These are phyloP conservation scores for Cupressus sempervirens DNA, from an alignment of 75 land plant species.

Conservation along the genomic window DNA sequence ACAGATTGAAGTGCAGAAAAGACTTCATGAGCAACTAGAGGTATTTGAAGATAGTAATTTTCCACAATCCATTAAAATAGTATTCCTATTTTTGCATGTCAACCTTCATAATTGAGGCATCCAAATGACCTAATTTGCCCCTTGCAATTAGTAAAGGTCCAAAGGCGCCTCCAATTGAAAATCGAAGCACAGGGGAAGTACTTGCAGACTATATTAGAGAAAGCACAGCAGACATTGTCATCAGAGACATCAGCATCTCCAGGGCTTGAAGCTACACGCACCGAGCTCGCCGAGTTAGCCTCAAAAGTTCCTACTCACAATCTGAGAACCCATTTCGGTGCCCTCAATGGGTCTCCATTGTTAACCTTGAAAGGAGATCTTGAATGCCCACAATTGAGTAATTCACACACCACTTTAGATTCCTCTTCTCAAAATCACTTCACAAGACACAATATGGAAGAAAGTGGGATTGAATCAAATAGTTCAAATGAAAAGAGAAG, in stretches of 20 bases:
- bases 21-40: constrained; percentile 5
- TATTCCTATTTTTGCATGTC: no score
- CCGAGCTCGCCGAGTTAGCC: background rate
- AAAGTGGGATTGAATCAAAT: background rate
- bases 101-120: background rate
- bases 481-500: background rate
- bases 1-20: background rate
- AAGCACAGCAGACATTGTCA: background rate
- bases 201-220: background rate
- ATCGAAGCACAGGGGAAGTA: constrained; percentile 2
- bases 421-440: background rate
- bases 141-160: background rate
- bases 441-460: background rate
- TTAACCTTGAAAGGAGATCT: background rate
- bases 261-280: background rate
- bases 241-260: background rate
- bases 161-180: background rate
- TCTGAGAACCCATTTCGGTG: background rate
- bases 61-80: no score
- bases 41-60: no score
- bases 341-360: background rate
- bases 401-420: background rate
- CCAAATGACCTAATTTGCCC: background rate
- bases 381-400: background rate
- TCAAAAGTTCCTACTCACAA: background rate